These are phyloP conservation scores for Brettanomyces custersianus DNA, from an alignment of 805 yeast species.

Conservation along the genomic window DNA sequence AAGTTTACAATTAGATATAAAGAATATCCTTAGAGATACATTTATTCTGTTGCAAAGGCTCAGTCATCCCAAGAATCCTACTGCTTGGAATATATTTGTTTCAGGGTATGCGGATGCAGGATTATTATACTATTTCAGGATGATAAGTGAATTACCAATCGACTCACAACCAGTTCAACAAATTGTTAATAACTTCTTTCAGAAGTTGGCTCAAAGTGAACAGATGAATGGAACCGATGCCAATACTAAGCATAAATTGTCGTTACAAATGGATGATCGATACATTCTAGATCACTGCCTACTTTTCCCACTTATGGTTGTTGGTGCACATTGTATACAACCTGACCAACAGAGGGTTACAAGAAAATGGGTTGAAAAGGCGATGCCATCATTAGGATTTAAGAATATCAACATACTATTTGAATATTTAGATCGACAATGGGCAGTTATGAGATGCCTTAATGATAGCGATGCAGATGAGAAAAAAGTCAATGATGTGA, in stretches of 20 bases:
- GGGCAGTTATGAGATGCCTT: constrained; percentile 7
- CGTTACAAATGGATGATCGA: too few species aligned
- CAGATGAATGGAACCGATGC: neutral
- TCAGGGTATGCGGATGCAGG: constrained; percentile 18
- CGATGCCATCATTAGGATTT: constrained; percentile 14
- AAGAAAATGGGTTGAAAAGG: constrained; percentile 7
- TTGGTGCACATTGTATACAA: constrained; percentile 16
- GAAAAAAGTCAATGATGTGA: neutral
- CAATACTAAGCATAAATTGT: neutral
- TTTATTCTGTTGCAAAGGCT: neutral
- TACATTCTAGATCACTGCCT: constrained; percentile 18
- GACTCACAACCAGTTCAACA: constrained; percentile 10
- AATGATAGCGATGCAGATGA: neutral
- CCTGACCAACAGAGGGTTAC: constrained; percentile 10
- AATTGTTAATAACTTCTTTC: constrained; percentile 10
- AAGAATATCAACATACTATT: constrained; percentile 12
- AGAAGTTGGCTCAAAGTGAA: constrained; percentile 4
- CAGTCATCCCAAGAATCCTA: neutral
- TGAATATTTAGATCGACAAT: constrained; percentile 11
- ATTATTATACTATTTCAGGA: constrained; percentile 15
- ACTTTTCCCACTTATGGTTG: constrained; percentile 17
- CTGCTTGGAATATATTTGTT: constrained; percentile 7
- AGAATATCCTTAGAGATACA: neutral
- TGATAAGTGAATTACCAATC: constrained; percentile 6
- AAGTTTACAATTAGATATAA: neutral